A percentile compares a stretch with the other conserved stretches of the same genome.
These are phyloP conservation scores for Solanum chiquidenum DNA, from an alignment of 257 asterid species.

Conservation along the genomic window DNA sequence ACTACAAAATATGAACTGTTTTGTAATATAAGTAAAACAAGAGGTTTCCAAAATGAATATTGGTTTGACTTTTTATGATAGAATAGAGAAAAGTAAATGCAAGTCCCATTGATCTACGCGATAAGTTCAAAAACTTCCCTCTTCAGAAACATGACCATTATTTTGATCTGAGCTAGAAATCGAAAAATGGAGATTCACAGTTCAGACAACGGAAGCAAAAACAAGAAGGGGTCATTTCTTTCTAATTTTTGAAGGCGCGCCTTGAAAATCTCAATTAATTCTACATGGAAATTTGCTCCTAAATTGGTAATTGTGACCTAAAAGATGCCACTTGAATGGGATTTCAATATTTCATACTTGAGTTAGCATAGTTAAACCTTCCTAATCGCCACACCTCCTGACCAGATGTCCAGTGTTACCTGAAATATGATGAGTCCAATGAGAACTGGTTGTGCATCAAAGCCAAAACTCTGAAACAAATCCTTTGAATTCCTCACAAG, in stretches of 20 bases:
- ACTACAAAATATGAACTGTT: not conserved
- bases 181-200: not conserved
- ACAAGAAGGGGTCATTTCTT: not conserved
- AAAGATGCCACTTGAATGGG: not conserved
- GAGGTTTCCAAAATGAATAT: not conserved
- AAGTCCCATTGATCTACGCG: not conserved
- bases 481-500: constrained; percentile 91
- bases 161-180: not conserved
- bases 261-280: not conserved
- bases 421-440: constrained; percentile 95
- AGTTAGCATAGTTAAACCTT: not conserved
- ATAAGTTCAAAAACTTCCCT: not conserved
- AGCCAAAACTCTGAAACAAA: constrained; percentile 92
- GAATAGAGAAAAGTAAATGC: not conserved
- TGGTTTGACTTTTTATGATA: not conserved
- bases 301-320: not conserved
- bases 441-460: constrained; percentile 94
- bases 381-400: not conserved
- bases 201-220: not conserved
- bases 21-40: not conserved
- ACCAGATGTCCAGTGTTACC: constrained; percentile 27
- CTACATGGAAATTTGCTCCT: not conserved
- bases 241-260: not conserved
- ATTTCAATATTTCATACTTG: not conserved
- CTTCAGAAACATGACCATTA: not conserved